Evolutionary conservation across 306 rosid genomes (phyloP).

Genomic region (Rosa chinensis): DNA sequence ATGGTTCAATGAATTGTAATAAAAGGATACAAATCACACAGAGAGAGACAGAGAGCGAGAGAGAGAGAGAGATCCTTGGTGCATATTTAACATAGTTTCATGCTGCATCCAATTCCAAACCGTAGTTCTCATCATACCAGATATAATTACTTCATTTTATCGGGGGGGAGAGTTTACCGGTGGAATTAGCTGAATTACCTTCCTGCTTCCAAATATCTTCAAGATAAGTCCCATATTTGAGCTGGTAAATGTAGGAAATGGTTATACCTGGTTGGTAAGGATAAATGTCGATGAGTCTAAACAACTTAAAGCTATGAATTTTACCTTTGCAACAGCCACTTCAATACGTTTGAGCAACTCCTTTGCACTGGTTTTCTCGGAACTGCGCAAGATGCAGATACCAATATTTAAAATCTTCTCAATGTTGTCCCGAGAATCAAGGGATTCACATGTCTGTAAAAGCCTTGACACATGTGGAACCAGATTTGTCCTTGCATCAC

Average conservation of each 20-base stretch:
- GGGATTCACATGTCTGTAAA: slow-evolving; percentile 47
- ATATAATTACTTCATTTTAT: background rate
- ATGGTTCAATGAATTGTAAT: no score
- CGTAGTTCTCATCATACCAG: slow-evolving; percentile 8
- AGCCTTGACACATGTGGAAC: slow-evolving; percentile 53
- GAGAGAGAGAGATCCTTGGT: slow-evolving; percentile 5
- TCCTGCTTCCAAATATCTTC: slow-evolving; percentile 58
- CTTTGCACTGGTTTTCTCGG: slow-evolving; percentile 51
- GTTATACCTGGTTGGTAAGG: slow-evolving; percentile 31
- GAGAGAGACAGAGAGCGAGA: background rate
- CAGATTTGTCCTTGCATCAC: slow-evolving; percentile 76
- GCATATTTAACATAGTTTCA: background rate
- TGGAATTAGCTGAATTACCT: slow-evolving; percentile 28
- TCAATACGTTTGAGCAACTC: slow-evolving; percentile 47
- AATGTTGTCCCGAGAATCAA: slow-evolving; percentile 48
- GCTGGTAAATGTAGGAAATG: slow-evolving; percentile 55
- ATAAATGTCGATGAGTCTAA: slow-evolving; percentile 19
- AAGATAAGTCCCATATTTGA: slow-evolving; percentile 47
- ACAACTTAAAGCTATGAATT: slow-evolving; percentile 12
- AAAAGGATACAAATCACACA: no score
- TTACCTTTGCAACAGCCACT: slow-evolving; percentile 63
- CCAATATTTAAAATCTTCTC: slow-evolving; percentile 61
- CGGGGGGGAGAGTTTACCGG: slow-evolving; percentile 40
- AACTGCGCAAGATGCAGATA: slow-evolving; percentile 67
- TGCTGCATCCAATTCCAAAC: slow-evolving; percentile 13